These are phyloP conservation scores for Pyrenochaeta sp. DNA, from an alignment of 2,329 filamentous ascomycete genomes.

Conservation along the genomic window DNA sequence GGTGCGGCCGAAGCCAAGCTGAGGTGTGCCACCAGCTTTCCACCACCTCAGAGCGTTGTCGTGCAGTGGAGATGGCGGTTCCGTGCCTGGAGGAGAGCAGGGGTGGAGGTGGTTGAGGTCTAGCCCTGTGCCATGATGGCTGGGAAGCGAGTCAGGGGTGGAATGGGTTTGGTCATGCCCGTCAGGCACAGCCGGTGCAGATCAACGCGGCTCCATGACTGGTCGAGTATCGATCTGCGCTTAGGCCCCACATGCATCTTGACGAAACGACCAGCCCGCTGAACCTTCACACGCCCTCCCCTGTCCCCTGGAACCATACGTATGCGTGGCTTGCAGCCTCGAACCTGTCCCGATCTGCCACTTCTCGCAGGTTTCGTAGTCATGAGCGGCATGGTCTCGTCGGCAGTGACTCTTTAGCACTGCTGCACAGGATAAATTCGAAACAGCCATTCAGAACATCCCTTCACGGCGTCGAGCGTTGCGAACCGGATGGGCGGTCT, in stretches of 20 bases:
- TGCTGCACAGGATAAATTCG: slow-evolving; percentile 1
- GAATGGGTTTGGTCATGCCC: slow-evolving; percentile 5
- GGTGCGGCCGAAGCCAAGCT: slow-evolving; percentile 14
- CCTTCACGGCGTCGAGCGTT: neutral
- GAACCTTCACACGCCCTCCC: slow-evolving; percentile 9
- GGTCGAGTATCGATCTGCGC: slow-evolving; percentile 22
- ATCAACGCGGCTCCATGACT: slow-evolving; percentile 26
- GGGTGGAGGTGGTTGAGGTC: slow-evolving; percentile 20
- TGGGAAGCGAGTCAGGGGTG: slow-evolving; percentile 39
- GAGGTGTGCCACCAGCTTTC: slow-evolving; percentile 26
- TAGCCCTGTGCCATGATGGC: slow-evolving; percentile 28
- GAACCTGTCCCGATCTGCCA: neutral
- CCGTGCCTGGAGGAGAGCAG: no score
- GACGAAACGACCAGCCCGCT: slow-evolving; percentile 24
- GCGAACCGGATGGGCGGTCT: slow-evolving; percentile 5
- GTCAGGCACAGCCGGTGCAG: slow-evolving; percentile 29
- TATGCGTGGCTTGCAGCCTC: slow-evolving; percentile 9
- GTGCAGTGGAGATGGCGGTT: slow-evolving; percentile 27
- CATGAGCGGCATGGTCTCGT: neutral
- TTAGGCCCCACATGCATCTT: slow-evolving; percentile 23
- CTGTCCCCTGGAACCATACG: no score
- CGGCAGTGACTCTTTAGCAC: neutral
- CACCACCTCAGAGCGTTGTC: slow-evolving; percentile 27
- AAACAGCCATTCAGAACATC: neutral
- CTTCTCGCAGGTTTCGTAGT: neutral